Evolutionary conservation across 257 asterid species (phyloP), one percentile per base, ranked within the genome.

Genomic region (Fraxinus excelsior): DNA sequence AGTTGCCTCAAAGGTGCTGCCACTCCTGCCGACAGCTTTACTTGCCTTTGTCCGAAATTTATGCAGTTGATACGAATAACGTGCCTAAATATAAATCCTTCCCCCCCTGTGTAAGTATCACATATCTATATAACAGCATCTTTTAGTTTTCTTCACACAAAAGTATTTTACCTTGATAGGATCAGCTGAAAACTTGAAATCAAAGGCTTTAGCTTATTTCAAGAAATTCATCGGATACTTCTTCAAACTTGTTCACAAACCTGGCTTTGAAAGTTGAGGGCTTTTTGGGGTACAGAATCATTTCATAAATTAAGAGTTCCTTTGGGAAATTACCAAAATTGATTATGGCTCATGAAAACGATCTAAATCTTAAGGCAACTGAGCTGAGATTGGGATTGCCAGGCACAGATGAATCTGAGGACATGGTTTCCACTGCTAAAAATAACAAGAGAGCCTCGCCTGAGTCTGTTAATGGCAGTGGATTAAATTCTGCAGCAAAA

Each of bases 351-450:
- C 66, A 80, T 70, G 84, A 82, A 37, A 73, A 64, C 5, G 88
- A 79, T 37, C 68, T 89, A 14, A 87, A 89, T 60, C 70, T 89
- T 74, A 78, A 84, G 82, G 94, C 89, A 5, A 89, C 94, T 7
- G 94, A 87, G 85, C 88, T 87, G 8, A 76, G 94, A 69, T 71
- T 86, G 77, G 94, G 94, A 1, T 80, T 89, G 28, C 94, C 94
- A 0, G 91, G 94, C 64, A 75, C 82, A 6, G 86, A 89, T 37
- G 83, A 87, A 10, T 67, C 70, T 23, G 79, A 80, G 10, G 78
- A 69, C 38, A 34, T 53, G 34, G 32, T 68, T 3, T 72, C 78
- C 29, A 23, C 73, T 32, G 42, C 37, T 7, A 87, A 76, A 78
- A 82, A 67, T 38, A 89, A 87, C 81, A 89, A 87, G 80, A 74